phyloP scores from a whole-genome alignment of 495 filamentous ascomycete genomes.

The Poronia punctata region DNA sequence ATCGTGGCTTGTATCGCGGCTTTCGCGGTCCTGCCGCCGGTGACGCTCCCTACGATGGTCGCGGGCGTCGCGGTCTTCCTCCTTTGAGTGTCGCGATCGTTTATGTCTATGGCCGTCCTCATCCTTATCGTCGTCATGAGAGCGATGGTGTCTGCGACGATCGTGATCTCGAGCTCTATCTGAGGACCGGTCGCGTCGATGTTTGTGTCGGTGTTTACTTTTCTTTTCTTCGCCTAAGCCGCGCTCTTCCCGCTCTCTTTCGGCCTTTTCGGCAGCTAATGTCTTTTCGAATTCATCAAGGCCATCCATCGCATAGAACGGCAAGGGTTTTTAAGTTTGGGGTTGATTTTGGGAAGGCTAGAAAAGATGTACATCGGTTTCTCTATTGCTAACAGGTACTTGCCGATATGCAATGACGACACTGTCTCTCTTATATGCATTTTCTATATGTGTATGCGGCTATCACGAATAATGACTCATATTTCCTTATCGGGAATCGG shows the following conservation, averaged over 20 bases:
- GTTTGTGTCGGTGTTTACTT: slow-evolving; percentile 40
- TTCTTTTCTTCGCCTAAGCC: slow-evolving; percentile 32
- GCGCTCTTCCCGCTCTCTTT: slow-evolving; percentile 31
- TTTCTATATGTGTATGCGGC: slow-evolving; percentile 3
- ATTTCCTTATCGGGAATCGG: no score
- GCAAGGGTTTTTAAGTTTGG: not conserved
- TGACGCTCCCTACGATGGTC: slow-evolving; percentile 28
- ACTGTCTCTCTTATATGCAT: not conserved
- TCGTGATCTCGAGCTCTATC: slow-evolving; percentile 30
- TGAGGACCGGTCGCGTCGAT: slow-evolving; percentile 34
- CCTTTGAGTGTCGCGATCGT: slow-evolving; percentile 34
- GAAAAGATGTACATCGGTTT: no score
- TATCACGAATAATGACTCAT: no score
- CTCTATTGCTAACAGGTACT: no score
- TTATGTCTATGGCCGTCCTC: slow-evolving; percentile 31
- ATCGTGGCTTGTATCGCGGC: slow-evolving; percentile 11
- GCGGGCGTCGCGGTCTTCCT: slow-evolving; percentile 31
- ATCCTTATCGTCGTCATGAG: slow-evolving; percentile 24
- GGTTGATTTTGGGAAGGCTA: not conserved
- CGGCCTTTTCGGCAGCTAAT: slow-evolving; percentile 44
- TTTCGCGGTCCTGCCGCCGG: slow-evolving; percentile 15
- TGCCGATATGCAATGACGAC: slow-evolving; percentile 1
- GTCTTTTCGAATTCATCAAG: slow-evolving; percentile 50
- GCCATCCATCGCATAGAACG: slow-evolving; percentile 33
- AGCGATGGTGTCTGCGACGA: slow-evolving; percentile 19